phyloP scores from a whole-genome alignment of 768 basidiomycete species.

The Russula earlei region DNA sequence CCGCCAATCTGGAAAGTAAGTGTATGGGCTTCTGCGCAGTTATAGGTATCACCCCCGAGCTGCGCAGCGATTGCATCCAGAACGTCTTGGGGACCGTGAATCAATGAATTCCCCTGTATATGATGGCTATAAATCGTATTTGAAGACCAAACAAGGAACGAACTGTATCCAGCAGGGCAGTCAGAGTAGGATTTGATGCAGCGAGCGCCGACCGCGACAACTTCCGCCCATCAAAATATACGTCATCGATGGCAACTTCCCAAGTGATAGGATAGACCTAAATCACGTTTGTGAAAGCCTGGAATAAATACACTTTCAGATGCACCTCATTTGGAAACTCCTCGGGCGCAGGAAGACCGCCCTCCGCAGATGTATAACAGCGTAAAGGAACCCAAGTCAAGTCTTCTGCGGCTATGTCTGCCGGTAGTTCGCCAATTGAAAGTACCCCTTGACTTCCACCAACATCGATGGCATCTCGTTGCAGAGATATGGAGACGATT shows the following conservation, averaged over 20 bases:
- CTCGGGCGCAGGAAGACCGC: constrained; percentile 45
- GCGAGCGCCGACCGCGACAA: constrained; percentile 49
- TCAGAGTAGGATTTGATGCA: constrained; percentile 40
- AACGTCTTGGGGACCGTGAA: constrained; percentile 66
- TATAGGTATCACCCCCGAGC: constrained; percentile 39
- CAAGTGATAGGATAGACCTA: constrained; percentile 34
- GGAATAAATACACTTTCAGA: not conserved
- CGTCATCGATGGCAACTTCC: constrained; percentile 64
- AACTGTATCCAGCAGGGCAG: constrained; percentile 68
- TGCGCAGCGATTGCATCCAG: constrained; percentile 36
- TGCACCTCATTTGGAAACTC: constrained; percentile 55
- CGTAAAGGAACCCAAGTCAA: constrained; percentile 63
- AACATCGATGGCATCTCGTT: constrained; percentile 59
- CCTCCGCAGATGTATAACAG: constrained; percentile 39
- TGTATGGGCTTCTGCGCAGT: constrained; percentile 52
- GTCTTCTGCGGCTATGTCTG: constrained; percentile 35
- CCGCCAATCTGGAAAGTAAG: constrained; percentile 64
- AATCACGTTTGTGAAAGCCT: not conserved
- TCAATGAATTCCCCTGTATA: constrained; percentile 60
- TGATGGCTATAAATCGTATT: not conserved
- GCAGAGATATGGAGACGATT: constrained; percentile 43
- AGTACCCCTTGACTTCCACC: constrained; percentile 59
- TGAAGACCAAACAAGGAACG: constrained; percentile 18
- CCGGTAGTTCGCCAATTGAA: constrained; percentile 57
- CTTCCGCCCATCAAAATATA: constrained; percentile 56